Base-by-base conservation (phyloP, 148 eudicot species). In the Amaranthus cruentus region DNA sequence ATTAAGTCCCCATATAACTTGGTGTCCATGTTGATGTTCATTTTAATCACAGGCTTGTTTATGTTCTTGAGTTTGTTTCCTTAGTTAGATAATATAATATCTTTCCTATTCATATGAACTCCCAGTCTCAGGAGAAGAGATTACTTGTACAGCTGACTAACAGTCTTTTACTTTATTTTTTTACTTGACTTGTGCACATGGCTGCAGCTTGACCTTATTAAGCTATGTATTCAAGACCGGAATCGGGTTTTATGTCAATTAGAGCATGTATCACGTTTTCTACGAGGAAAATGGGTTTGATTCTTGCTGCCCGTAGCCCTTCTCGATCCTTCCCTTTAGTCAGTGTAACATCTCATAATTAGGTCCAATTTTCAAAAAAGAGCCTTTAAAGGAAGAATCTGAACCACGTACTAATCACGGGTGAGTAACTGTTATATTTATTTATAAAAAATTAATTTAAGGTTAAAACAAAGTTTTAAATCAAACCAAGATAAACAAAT, bases 141-240 rank as follows among this genome's bases (percentile, higher is more conserved):
- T 28, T 76, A 70, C 73, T 61, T 77, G 79, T 77, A 77, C 79
- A 77, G 79, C 70, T 70, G 65, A 72, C 70, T 76, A 53, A 76
- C 52, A 49, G 43, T 69, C 48, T 43, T 68, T 38, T 50, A 21
- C 47, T 60, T 47, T 62, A 28, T 28, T 18, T 51, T 18, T 51
- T 7, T n/a, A 15, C 53, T 67, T 10, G 38, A 47, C n/a, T 67
- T 66, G 38, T 28, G 38, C 38, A 28, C 38, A 28, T 28, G 38
- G 38, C 69, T n/a, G 42, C 43, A 15, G 69, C 69, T 66, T 49
- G 21, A 15, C 42, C 21, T 66, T 0, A 28, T 28, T 28, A 28
- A 28, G 38, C 38, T 28, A 2, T 28, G 38, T 28, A 28, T 28
- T 28, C 38, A 28, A 28, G 38, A 28, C 38, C 0, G 38, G 38